Evolutionary conservation across 2,329 filamentous ascomycete species (phyloP).

Genomic region (Coleophoma eucalyptorum): DNA sequence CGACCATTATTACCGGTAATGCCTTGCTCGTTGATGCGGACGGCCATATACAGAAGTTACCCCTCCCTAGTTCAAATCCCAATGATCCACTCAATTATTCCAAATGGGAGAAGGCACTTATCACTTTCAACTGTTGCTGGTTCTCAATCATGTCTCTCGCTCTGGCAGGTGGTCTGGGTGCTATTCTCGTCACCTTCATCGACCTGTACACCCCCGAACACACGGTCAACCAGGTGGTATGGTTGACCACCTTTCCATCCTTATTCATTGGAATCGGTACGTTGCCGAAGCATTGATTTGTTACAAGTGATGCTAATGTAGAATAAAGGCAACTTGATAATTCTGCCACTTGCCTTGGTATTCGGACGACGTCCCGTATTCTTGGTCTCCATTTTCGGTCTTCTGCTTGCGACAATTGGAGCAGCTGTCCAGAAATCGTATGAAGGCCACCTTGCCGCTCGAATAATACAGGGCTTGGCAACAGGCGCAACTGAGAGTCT

Average conservation of each 20-base stretch:
- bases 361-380: slow-evolving; percentile 32
- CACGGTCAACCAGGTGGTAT: slow-evolving; percentile 23
- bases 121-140: neutral
- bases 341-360: slow-evolving; percentile 32
- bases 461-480: slow-evolving; percentile 32
- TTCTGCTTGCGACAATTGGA: slow-evolving; percentile 29
- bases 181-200: slow-evolving; percentile 30
- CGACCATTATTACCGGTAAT: neutral
- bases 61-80: neutral
- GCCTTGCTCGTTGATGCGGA: neutral
- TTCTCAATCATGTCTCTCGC: slow-evolving; percentile 32
- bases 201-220: slow-evolving; percentile 25
- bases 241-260: slow-evolving; percentile 32
- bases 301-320: neutral
- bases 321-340: slow-evolving; percentile 23
- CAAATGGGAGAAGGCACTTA: neutral
- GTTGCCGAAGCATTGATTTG: slow-evolving; percentile 12
- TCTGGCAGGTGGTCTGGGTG: slow-evolving; percentile 45
- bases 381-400: slow-evolving; percentile 25
- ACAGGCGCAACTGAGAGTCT: slow-evolving; percentile 35
- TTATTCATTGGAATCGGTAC: slow-evolving; percentile 34
- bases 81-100: neutral
- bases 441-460: slow-evolving; percentile 30
- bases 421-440: slow-evolving; percentile 29
- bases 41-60: neutral